Evolutionary conservation across 2,329 filamentous ascomycete species (phyloP).

Genomic region (Colletotrichum chlorophyti): DNA sequence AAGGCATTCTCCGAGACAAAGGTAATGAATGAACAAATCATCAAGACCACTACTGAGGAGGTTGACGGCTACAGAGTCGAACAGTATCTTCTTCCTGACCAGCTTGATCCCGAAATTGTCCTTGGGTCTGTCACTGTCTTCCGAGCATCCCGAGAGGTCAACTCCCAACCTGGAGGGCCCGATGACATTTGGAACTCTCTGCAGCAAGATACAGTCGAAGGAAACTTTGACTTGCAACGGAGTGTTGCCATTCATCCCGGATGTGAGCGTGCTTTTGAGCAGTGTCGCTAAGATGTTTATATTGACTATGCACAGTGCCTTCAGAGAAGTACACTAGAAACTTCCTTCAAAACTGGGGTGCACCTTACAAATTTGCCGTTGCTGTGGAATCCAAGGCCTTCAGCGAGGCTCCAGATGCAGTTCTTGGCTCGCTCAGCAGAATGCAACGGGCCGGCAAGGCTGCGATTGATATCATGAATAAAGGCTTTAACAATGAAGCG

Average conservation of each 20-base stretch:
- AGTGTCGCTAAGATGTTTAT: conserved; percentile 34
- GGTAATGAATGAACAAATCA: conserved; percentile 28
- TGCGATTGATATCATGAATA: conserved; percentile 41
- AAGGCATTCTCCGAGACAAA: neutral
- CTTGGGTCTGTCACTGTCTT: conserved; percentile 63
- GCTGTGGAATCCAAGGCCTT: conserved; percentile 58
- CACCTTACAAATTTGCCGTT: conserved; percentile 71
- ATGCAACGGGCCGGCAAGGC: conserved; percentile 61
- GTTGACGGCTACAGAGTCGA: conserved; percentile 13
- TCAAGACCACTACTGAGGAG: neutral
- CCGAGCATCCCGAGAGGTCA: conserved; percentile 60
- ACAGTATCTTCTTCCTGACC: conserved; percentile 50
- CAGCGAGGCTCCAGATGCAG: conserved; percentile 50
- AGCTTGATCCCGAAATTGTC: conserved; percentile 39
- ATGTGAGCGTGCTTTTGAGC: conserved; percentile 36
- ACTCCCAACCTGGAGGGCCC: conserved; percentile 58
- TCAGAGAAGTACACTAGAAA: conserved; percentile 56
- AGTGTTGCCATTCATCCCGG: conserved; percentile 42
- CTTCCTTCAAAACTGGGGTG: conserved; percentile 65
- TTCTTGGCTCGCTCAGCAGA: conserved; percentile 58
- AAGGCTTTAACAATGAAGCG: conserved; percentile 19
- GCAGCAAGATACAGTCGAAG: conserved; percentile 38
- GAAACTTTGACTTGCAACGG: conserved; percentile 53
- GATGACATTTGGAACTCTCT: conserved; percentile 65
- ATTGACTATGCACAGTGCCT: too few species aligned